Conservation (phyloP, 1,284 basidiomycete genomes). For the Meripilus lineatus region DNA sequence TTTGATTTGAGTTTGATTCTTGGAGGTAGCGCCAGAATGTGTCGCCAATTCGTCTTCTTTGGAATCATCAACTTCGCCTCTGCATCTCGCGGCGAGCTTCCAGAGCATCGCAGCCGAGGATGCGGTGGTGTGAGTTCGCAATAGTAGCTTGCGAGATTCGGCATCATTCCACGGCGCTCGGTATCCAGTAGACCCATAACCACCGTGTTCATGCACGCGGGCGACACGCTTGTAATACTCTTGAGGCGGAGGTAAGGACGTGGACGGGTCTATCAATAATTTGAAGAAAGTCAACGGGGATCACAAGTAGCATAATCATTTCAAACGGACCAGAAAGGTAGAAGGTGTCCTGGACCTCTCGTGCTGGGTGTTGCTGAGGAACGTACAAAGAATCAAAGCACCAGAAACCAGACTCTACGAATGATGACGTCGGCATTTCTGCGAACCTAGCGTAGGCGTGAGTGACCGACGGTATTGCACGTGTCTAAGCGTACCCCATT, state of each 20-base stretch:
- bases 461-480: conserved; percentile 2
- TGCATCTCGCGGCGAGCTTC: conserved; percentile 76
- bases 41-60: conserved; percentile 28
- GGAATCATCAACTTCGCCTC: conserved; percentile 49
- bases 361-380: conserved; percentile 97
- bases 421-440: conserved; percentile 98
- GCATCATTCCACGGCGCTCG: conserved; percentile 94
- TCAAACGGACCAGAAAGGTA: conserved; percentile 78
- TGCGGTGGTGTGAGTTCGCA: conserved; percentile 97
- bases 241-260: conserved; percentile 72
- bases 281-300: conserved; percentile 4
- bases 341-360: conserved; percentile 98
- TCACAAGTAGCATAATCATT: conserved; percentile 4
- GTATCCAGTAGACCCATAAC: conserved; percentile 95
- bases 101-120: conserved; percentile 95
- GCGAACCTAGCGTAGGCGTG: conserved; percentile 66
- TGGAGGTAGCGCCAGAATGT: conserved; percentile 18
- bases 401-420: conserved; percentile 99
- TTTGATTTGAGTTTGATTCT: conserved; percentile 12
- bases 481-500: conserved; percentile 81
- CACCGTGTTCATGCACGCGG: conserved; percentile 85
- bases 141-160: conserved; percentile 88
- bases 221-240: conserved; percentile 92
- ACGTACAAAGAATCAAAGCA: conserved; percentile 99
- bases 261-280: conserved; percentile 77